A percentile compares a stretch with the other conserved stretches of the same genome.
These are phyloP conservation scores for Phytophthora cactorum DNA, from an alignment of 352 stramenopile species.

Conservation along the genomic window DNA sequence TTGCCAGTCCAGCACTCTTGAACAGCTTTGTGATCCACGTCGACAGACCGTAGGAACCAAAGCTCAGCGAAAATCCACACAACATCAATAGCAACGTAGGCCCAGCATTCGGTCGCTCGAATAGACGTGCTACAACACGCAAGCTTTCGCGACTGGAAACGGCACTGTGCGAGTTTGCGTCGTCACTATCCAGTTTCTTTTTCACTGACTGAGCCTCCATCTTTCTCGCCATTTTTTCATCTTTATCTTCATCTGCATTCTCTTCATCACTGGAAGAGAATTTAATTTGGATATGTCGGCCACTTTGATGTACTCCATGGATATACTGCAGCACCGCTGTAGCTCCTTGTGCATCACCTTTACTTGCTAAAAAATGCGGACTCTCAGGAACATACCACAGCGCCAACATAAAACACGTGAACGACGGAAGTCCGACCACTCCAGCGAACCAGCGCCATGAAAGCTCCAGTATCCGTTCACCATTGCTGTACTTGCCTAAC, in stretches of 20 bases:
- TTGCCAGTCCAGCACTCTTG: constrained; percentile 81
- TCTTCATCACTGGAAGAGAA: constrained; percentile 63
- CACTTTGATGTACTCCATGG: constrained; percentile 53
- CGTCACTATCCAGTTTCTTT: constrained; percentile 5
- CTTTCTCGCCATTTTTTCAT: constrained; percentile 22
- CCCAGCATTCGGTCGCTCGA: constrained; percentile 45
- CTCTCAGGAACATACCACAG: constrained; percentile 83
- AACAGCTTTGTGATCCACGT: constrained; percentile 96
- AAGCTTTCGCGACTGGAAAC: constrained; percentile 74
- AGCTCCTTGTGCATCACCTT: constrained; percentile 59
- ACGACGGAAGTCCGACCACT: constrained; percentile 75
- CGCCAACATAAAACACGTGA: constrained; percentile 69
- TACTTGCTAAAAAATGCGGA: constrained; percentile 75
- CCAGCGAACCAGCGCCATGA: constrained; percentile 87
- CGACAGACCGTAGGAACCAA: constrained; percentile 93
- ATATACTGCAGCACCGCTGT: constrained; percentile 73
- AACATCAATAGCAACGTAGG: constrained; percentile 73
- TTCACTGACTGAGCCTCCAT: constrained; percentile 13
- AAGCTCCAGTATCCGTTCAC: constrained; percentile 69
- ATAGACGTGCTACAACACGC: constrained; percentile 52
- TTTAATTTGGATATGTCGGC: constrained; percentile 66
- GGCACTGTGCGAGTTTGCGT: constrained; percentile 11
- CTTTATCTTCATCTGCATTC: constrained; percentile 19
- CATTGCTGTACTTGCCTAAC: constrained; percentile 66
- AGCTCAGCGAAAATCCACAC: constrained; percentile 76